Conservation (phyloP, 2,329 filamentous ascomycete genomes). For the Ophiocordyceps unilateralis region DNA sequence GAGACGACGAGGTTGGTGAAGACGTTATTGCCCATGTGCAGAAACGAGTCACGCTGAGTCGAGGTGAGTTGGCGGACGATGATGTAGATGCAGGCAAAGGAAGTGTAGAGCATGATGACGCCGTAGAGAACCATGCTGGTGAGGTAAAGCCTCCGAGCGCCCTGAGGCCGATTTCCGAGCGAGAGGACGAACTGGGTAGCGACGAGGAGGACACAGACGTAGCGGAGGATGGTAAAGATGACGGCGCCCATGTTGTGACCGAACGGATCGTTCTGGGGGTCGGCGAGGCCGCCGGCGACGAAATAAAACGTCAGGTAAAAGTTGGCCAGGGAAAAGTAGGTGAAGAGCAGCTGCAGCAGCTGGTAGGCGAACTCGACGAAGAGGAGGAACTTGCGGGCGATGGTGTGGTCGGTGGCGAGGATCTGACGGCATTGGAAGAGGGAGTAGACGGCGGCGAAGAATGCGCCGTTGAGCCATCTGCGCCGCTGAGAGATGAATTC, state of each 20-base stretch:
- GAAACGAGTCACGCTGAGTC: constrained; percentile 26
- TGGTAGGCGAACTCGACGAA: constrained; percentile 96
- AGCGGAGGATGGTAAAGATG: constrained; percentile 77
- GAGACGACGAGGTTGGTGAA: constrained; percentile 93
- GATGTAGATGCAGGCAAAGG: constrained; percentile 78
- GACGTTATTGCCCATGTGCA: constrained; percentile 59
- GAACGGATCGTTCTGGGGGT: constrained; percentile 71
- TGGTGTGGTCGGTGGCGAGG: constrained; percentile 80
- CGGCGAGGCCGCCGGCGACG: constrained; percentile 75
- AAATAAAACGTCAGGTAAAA: constrained; percentile 99
- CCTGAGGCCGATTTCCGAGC: constrained; percentile 90
- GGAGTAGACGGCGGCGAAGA: constrained; percentile 96
- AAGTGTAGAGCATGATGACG: constrained; percentile 91
- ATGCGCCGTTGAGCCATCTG: constrained; percentile 95
- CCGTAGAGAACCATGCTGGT: constrained; percentile 77
- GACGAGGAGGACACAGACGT: constrained; percentile 73
- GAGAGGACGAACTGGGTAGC: constrained; percentile 91
- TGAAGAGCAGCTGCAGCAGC: constrained; percentile 81
- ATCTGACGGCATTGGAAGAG: constrained; percentile 89
- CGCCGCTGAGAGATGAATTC: constrained; percentile 95
- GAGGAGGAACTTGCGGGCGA: constrained; percentile 75
- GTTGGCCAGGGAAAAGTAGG: constrained; percentile 94
- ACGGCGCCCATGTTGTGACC: constrained; percentile 68
- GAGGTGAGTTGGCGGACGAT: constrained; percentile 62
- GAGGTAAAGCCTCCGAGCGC: constrained; percentile 80